Evolutionary conservation across 1,139 yeast species (phyloP).

Genomic region (Yamadazyma friedrichii): DNA sequence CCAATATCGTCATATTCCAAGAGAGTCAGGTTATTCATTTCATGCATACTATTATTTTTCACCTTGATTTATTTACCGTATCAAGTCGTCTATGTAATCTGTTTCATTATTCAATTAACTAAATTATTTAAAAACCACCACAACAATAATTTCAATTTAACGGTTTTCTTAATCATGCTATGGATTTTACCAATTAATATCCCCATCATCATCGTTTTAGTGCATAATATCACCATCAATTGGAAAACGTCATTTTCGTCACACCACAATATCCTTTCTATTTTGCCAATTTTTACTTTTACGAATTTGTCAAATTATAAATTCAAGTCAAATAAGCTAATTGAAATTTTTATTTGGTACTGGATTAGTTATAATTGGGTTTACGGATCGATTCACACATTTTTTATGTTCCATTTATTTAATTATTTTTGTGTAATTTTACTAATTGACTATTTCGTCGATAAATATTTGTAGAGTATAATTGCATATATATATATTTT

Average conservation of each 20-base stretch:
- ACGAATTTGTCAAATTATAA: constrained; percentile 26
- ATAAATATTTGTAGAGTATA: constrained; percentile 1
- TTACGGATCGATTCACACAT: constrained; percentile 68
- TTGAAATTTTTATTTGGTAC: constrained; percentile 33
- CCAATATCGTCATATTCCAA: constrained; percentile 2
- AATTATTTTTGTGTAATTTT: constrained; percentile 53
- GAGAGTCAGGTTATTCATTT: constrained; percentile 5
- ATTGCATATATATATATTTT: neutral
- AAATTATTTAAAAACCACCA: constrained; percentile 38
- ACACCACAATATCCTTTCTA: constrained; percentile 69
- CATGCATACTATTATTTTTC: constrained; percentile 8
- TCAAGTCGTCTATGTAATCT: constrained; percentile 68
- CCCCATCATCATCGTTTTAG: constrained; percentile 67
- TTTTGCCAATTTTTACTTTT: constrained; percentile 58
- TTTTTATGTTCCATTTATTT: constrained; percentile 67
- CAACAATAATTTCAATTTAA: constrained; percentile 47
- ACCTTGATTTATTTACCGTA: constrained; percentile 60
- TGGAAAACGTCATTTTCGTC: constrained; percentile 79
- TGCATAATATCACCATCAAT: constrained; percentile 64
- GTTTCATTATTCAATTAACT: constrained; percentile 51
- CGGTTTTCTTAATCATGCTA: constrained; percentile 56
- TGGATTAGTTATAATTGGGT: constrained; percentile 53
- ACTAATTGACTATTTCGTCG: constrained; percentile 7
- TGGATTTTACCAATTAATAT: constrained; percentile 69
- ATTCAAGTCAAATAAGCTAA: constrained; percentile 6